Percentiles rank a stretch among this genome's conserved stretches.
Evolutionary conservation across 495 filamentous ascomycete genomes (phyloP).

Genomic region (Aspergillus heteromorphus): DNA sequence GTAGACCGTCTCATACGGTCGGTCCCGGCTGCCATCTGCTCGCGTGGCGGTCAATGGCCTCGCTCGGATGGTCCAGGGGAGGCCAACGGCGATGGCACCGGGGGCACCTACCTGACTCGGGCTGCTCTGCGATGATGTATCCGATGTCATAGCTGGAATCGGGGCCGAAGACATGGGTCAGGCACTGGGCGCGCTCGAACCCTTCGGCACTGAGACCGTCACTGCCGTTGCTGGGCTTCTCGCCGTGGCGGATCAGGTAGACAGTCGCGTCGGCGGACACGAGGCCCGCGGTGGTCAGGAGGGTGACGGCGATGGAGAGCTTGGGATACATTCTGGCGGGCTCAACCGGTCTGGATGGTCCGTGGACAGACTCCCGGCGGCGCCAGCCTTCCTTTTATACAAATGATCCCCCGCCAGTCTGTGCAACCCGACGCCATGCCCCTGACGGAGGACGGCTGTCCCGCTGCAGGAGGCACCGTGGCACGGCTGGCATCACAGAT

Average conservation of each 20-base stretch:
- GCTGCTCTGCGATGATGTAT: slow-evolving; percentile 48
- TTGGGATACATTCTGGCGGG: slow-evolving; percentile 1
- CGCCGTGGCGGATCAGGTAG: slow-evolving; percentile 55
- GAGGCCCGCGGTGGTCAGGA: slow-evolving; percentile 20
- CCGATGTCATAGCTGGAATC: slow-evolving; percentile 45
- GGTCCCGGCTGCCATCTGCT: slow-evolving; percentile 42
- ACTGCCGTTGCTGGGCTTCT: slow-evolving; percentile 45
- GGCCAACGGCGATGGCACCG: too few species aligned
- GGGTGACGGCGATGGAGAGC: slow-evolving; percentile 5
- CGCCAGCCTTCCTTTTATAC: too few species aligned
- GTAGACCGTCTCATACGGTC: slow-evolving; percentile 48
- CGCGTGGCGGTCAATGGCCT: background rate
- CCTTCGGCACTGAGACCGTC: slow-evolving; percentile 43
- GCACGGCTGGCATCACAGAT: background rate
- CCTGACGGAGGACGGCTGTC: background rate
- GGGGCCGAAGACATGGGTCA: slow-evolving; percentile 42
- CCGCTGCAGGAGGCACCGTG: background rate
- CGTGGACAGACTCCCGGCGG: too few species aligned
- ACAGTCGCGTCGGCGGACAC: slow-evolving; percentile 31
- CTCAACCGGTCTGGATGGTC: background rate
- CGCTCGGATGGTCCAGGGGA: too few species aligned
- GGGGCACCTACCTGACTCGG: slow-evolving; percentile 44
- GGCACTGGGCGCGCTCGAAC: slow-evolving; percentile 45
- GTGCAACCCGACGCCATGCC: too few species aligned
- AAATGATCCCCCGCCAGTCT: too few species aligned